Evolutionary conservation across 352 stramenopile species (phyloP).

Genomic region (Globisporangium barbulae): DNA sequence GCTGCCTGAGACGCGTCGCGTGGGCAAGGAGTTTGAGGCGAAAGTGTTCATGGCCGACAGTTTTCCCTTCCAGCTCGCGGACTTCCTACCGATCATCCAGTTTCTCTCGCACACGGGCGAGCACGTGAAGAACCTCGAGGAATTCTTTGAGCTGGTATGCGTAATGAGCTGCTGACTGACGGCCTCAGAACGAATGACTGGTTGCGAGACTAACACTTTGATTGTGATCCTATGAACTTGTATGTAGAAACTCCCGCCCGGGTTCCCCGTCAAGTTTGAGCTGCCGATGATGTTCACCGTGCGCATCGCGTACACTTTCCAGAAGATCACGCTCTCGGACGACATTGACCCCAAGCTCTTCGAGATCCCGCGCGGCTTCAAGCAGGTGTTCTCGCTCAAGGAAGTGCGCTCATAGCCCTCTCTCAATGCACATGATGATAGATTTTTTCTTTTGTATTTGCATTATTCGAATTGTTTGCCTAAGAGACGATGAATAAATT

Average conservation of each 20-base stretch:
- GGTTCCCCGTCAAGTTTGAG: constrained; percentile 80
- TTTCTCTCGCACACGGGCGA: constrained; percentile 76
- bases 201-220: constrained; percentile 7
- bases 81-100: constrained; percentile 76
- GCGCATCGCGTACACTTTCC: constrained; percentile 78
- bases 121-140: constrained; percentile 74
- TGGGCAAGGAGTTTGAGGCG: constrained; percentile 71
- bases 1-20: constrained; percentile 33
- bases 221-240: neutral
- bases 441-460: constrained; percentile 1
- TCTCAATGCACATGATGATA: neutral
- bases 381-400: constrained; percentile 53
- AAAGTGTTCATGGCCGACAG: constrained; percentile 76
- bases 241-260: constrained; percentile 73
- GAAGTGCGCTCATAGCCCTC: constrained; percentile 31
- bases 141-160: constrained; percentile 82
- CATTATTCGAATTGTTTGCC: neutral
- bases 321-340: constrained; percentile 53
- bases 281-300: constrained; percentile 83
- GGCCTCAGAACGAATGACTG: neutral
- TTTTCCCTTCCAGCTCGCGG: constrained; percentile 65
- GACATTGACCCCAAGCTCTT: constrained; percentile 53
- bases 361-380: constrained; percentile 48
- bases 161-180: neutral
- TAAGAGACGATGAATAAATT: constrained; percentile 7